Conservation (phyloP, 768 basidiomycete genomes). For the Guyanaporus albipodus region DNA sequence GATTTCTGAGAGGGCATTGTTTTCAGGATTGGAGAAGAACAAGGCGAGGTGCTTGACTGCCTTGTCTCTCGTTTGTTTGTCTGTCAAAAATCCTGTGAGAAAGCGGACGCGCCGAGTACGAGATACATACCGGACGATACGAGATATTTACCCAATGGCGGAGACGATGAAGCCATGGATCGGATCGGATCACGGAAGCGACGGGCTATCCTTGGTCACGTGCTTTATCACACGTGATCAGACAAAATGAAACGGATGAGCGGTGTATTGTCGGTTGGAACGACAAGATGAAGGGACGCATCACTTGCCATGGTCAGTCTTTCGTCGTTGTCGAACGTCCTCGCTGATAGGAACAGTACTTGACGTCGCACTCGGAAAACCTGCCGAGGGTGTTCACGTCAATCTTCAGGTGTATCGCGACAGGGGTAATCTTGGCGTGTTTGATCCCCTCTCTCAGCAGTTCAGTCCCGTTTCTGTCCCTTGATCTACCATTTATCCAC, state of each 20-base stretch:
- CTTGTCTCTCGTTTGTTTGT: constrained; percentile 89
- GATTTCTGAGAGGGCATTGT: constrained; percentile 55
- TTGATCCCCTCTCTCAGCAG: constrained; percentile 59
- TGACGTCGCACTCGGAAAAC: constrained; percentile 80
- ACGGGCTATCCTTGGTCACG: constrained; percentile 1
- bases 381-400: constrained; percentile 67
- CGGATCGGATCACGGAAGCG: constrained; percentile 21
- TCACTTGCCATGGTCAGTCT: constrained; percentile 82
- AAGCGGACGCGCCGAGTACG: neutral
- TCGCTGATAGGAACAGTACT: constrained; percentile 52
- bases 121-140: constrained; percentile 76
- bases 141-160: constrained; percentile 85
- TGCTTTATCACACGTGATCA: neutral
- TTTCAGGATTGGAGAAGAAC: constrained; percentile 69
- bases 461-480: constrained; percentile 29
- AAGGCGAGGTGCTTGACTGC: constrained; percentile 74
- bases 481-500: neutral
- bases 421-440: constrained; percentile 39
- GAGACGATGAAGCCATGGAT: constrained; percentile 34
- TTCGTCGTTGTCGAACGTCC: neutral
- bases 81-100: constrained; percentile 35
- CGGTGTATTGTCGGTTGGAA: too few species aligned
- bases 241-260: too few species aligned
- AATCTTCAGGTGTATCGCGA: constrained; percentile 51
- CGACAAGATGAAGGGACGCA: constrained; percentile 72